Conservation (phyloP, 2,329 filamentous ascomycete species). For the Biscogniauxia mediterranea region DNA sequence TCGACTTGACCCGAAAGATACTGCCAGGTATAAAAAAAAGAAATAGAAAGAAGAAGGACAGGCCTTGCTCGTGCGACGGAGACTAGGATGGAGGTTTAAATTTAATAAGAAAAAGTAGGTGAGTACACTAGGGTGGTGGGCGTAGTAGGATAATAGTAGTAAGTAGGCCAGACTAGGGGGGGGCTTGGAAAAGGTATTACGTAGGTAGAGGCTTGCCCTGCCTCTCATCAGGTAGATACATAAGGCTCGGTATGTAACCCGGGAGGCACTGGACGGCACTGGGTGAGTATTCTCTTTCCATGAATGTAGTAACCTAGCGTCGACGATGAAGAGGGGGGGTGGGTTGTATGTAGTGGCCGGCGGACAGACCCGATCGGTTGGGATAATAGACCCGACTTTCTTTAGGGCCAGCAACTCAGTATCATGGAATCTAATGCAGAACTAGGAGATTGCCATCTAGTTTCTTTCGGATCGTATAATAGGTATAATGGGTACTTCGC, state of each 20-base stretch:
- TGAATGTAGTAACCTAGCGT: not conserved
- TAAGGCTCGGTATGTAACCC: not conserved
- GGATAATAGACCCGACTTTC: slow-evolving; percentile 1
- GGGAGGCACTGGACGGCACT: not conserved
- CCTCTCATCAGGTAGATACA: not conserved
- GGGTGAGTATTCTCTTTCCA: not conserved
- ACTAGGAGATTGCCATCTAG: not conserved
- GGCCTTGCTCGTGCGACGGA: not conserved
- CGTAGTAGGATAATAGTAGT: not conserved
- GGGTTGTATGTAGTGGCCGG: not conserved
- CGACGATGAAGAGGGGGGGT: not conserved
- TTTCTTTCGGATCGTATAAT: not conserved
- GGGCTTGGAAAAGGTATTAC: not conserved
- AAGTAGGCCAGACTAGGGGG: not conserved
- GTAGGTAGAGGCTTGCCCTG: not conserved
- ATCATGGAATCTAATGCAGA: not conserved
- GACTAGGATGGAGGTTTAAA: not conserved
- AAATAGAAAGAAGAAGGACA: not conserved
- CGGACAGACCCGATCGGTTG: slow-evolving; percentile 1
- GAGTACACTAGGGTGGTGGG: not conserved
- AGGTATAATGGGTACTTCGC: not conserved
- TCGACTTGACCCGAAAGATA: not conserved
- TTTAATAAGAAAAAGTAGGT: not conserved
- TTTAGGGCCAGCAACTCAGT: slow-evolving; percentile 2
- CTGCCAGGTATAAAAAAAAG: not conserved